Evolutionary conservation across 805 yeast genomes (phyloP), one percentile per base, ranked within the genome.

Genomic region (Metschnikowia anglica): DNA sequence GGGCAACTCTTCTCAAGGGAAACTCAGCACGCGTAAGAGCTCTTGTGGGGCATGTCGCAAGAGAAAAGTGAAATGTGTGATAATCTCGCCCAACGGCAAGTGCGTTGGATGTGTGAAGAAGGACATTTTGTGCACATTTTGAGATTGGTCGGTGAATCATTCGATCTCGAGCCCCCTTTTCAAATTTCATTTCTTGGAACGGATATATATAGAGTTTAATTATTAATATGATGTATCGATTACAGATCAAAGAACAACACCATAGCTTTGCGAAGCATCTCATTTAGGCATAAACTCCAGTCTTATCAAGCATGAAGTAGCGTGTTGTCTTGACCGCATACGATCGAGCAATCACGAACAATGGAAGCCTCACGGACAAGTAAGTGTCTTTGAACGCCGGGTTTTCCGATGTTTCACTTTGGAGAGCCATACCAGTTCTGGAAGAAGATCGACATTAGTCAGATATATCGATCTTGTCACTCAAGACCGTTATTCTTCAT

Each of bases 51-150:
- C 66, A 23, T 70, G 76, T 47, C 63, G 76, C 46, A 67, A 65
- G 51, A 60, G 74, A 50, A 70, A 70, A 52, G 72, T 70, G 15
- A 68, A 66, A 59, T 70, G 76, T 53, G 67, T 66, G 25, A 59
- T 60, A 47, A 61, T 58, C 44, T 51, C 52, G 25, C 56, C 51
- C 33, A 43, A 56, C 30, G 53, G 53, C 37, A 65, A 60, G 53
- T 70, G 76, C 51, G 71, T 65, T 48, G 72, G 72, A 10, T 70
- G 76, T 49, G 47, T 49, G 32, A 70, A 67, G 51, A 67, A 68
- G 56, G 63, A 60, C 43, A 54, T 55, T 44, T 56, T 51, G 36
- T 70, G 76, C 63, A 38, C 39, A 27, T 41, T 41, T 23, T 41
- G 32, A 35, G 17, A 13, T 15, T 18, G 27, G 12, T 11, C 12